Conservation (phyloP, 2,329 filamentous ascomycete genomes). For the Xylariaceae sp. region DNA sequence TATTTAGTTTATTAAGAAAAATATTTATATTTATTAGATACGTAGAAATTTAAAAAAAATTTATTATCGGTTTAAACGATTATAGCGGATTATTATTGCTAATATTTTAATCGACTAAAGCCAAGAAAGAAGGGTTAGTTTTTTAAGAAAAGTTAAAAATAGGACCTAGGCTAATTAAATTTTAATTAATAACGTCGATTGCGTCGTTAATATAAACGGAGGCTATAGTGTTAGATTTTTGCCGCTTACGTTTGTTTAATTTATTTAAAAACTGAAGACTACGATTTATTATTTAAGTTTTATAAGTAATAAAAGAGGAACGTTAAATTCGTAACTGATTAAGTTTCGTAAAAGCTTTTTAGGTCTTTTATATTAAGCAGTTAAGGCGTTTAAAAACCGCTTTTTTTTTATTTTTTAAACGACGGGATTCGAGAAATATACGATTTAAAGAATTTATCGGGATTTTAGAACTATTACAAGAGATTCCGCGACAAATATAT, state of each 20-base stretch:
- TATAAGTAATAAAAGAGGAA: not conserved
- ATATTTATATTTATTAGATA: not conserved
- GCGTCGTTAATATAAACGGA: not conserved
- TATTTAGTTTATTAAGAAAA: not conserved
- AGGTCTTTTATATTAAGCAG: not conserved
- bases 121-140: slow-evolving; percentile 26
- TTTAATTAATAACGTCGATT: slow-evolving; percentile 23
- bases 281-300: not conserved
- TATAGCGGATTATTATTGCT: slow-evolving; percentile 12
- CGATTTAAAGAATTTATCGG: too few relatives aligned
- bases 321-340: not conserved
- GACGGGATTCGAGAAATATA: too few relatives aligned
- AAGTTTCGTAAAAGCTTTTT: not conserved
- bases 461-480: too few relatives aligned
- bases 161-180: slow-evolving; percentile 23
- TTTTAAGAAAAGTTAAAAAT: slow-evolving; percentile 32
- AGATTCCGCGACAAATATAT: too few relatives aligned
- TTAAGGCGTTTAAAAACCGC: not conserved
- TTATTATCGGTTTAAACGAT: slow-evolving; percentile 12
- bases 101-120: not conserved
- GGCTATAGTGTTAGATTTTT: not conserved
- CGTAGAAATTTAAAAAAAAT: not conserved
- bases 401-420: too few relatives aligned
- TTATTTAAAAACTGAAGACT: not conserved
- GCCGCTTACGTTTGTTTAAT: not conserved